phyloP scores from a whole-genome alignment of 192 early-diverging fungal genomes.

The Phlyctochytrium arcticum region DNA sequence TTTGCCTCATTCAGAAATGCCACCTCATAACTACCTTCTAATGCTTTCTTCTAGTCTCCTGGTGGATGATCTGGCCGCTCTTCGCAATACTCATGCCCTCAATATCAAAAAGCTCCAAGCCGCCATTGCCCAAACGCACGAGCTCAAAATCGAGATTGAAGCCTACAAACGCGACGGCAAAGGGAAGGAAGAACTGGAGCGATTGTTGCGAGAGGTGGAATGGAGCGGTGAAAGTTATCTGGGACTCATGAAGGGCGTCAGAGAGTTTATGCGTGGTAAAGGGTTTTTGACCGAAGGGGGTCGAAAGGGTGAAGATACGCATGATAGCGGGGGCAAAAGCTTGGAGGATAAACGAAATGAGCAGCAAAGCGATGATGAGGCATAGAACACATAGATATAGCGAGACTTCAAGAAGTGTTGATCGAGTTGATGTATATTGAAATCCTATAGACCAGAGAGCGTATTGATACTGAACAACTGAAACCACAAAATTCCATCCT shows the following conservation, averaged over 20 bases:
- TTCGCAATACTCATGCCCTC: slow-evolving; percentile 29
- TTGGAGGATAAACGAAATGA: too few species aligned
- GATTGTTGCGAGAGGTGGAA: slow-evolving; percentile 33
- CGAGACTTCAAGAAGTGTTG: too few species aligned
- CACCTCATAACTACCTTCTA: not conserved
- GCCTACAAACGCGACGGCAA: slow-evolving; percentile 22
- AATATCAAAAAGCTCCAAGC: slow-evolving; percentile 14
- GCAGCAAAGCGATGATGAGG: too few species aligned
- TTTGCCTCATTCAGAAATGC: not conserved
- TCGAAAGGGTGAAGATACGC: too few species aligned
- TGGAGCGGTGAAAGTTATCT: slow-evolving; percentile 36
- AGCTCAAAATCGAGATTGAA: slow-evolving; percentile 25
- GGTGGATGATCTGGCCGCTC: slow-evolving; percentile 39
- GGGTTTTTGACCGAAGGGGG: not conserved
- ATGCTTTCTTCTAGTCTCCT: slow-evolving; percentile 26
- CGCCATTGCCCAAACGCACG: slow-evolving; percentile 24
- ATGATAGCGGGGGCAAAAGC: too few species aligned
- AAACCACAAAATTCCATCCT: too few species aligned
- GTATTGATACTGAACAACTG: too few species aligned
- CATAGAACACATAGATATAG: too few species aligned
- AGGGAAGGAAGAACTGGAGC: slow-evolving; percentile 24
- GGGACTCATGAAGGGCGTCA: slow-evolving; percentile 24
- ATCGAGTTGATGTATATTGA: too few species aligned
- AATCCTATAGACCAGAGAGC: too few species aligned
- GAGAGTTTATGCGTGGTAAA: not conserved